Evolutionary conservation across 1,284 basidiomycete genomes (phyloP).

Genomic region (Rhodotorula sp.): DNA sequence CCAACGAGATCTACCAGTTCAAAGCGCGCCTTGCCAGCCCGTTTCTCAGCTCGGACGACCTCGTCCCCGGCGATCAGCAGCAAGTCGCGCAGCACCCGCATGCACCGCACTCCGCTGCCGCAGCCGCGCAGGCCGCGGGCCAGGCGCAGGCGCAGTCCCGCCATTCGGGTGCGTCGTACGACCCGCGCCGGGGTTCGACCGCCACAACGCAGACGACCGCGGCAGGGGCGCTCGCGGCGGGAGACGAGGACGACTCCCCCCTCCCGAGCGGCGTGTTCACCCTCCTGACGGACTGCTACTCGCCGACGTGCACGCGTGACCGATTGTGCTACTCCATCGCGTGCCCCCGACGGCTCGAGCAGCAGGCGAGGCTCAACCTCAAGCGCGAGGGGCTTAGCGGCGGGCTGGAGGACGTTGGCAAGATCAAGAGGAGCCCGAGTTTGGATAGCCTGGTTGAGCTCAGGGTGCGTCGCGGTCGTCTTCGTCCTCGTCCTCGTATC

Average conservation of each 20-base stretch:
- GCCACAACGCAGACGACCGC: slow-evolving; percentile 48
- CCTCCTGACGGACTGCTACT: slow-evolving; percentile 95
- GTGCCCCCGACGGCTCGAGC: slow-evolving; percentile 89
- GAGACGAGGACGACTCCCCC: slow-evolving; percentile 58
- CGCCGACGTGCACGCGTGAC: slow-evolving; percentile 92
- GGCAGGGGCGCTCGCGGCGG: slow-evolving; percentile 5
- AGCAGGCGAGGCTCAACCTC: slow-evolving; percentile 85
- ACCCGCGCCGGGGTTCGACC: slow-evolving; percentile 1
- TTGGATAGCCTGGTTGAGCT: slow-evolving; percentile 79
- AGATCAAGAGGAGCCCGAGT: slow-evolving; percentile 68
- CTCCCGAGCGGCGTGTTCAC: slow-evolving; percentile 96
- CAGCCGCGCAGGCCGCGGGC: slow-evolving; percentile 11
- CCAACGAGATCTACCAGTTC: slow-evolving; percentile 92
- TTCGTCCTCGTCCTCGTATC: not conserved
- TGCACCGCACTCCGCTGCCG: slow-evolving; percentile 16
- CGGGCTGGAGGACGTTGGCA: slow-evolving; percentile 17
- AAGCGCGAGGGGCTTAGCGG: slow-evolving; percentile 67
- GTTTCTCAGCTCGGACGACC: slow-evolving; percentile 21
- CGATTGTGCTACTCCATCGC: slow-evolving; percentile 94
- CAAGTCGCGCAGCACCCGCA: slow-evolving; percentile 26
- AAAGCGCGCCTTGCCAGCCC: slow-evolving; percentile 49
- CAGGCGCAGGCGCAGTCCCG: not conserved
- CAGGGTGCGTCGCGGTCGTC: slow-evolving; percentile 59
- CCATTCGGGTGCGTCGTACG: not conserved
- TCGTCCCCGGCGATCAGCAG: slow-evolving; percentile 5